Base-by-base conservation (phyloP, 345 rosid genomes). In the Xanthoceras sorbifolium region DNA sequence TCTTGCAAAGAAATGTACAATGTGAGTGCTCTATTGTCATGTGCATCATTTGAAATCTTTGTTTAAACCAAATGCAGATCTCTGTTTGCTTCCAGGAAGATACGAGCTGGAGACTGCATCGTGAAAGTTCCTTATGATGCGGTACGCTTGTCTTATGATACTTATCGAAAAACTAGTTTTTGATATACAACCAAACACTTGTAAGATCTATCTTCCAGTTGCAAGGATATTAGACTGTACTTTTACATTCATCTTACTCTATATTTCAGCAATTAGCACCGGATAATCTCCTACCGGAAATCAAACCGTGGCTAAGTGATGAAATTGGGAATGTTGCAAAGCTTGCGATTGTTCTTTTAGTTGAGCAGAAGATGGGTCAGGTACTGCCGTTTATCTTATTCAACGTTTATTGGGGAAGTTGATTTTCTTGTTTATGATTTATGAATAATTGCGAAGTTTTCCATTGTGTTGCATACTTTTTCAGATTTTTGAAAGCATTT, bases 71-170 rank as follows among this genome's bases (percentile, higher is more conserved):
- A 71, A 72, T 80, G 80, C 87, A 94, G 97, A 84, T 81, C 94
- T 3, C 71, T 93, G 65, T 85, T 90, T 85, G 93, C 98, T 75
- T 85, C 93, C 29, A 67, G 81, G 77, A 59, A 40, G 34, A 89
- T 94, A 77, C 77, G 68, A 67, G 66, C 87, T 1, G 98, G 98
- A 67, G 95, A 88, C 61, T 88, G 94, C 84, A 78, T 94, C 11
- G 74, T 91, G 85, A 84, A 81, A 84, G 91, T 94, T 79, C 98
- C 98, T 44, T 90, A 83, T 46, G 50, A 59, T 10, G 88, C 55
- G 88, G 98, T 94, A 82, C 22, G 67, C 36, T 42, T 63, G 18
- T 59, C 34, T 28, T 29, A 28, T 42, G 26, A 25, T 28, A 17
- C 69, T 77, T 54, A 22, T 32, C 1, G 55, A 25, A 40, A n/a